Evolutionary conservation across 345 rosid genomes (phyloP), one percentile per base, ranked within the genome.

Genomic region (Citrus hindsii): DNA sequence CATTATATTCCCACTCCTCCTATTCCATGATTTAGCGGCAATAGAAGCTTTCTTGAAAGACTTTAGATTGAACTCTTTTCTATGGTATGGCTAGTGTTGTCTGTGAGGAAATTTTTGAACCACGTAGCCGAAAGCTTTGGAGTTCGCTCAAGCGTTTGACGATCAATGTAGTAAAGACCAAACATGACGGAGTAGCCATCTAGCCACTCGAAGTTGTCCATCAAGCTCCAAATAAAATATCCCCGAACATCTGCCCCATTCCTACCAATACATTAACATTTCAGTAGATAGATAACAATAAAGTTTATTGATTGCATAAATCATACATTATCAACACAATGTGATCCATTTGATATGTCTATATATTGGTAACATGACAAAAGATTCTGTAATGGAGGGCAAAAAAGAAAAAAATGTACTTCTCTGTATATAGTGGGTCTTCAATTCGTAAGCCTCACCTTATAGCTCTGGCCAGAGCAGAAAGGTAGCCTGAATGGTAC

Each of bases 231-330:
- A 30, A 83, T 55, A 32, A 84, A 84, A 74, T 84, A 88, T 25
- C 88, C 89, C 4, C 84, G 64, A 14, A 86, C 89, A 80, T 87
- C 79, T 35, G 90, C 88, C 30, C 88, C 90, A 22, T 81, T 76
- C 80, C 90, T 87, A 12, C 67, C 6, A 56, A 59, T n/a, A 19
- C 2, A 30, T 6, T n/a, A 22, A 9, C 38, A 7, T 8, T 65
- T 53, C 58, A 16, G 22, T 53, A 18, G 58, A 18, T 46, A 12
- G 18, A 42, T 12, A 46, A 12, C 51, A 3, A 13, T 46, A 46
- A 46, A 46, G 51, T 46, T 13, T 46, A 13, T 46, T 46, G 51
- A 46, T 46, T 46, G 51, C 3, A 16, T 46, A 46, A 4, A 46
- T 46, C 18, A 46, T 12, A 46, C 51, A 46, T 46, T 13, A 46